These are phyloP conservation scores for Pichia sp. DNA, from an alignment of 1,139 yeast species.

Conservation along the genomic window DNA sequence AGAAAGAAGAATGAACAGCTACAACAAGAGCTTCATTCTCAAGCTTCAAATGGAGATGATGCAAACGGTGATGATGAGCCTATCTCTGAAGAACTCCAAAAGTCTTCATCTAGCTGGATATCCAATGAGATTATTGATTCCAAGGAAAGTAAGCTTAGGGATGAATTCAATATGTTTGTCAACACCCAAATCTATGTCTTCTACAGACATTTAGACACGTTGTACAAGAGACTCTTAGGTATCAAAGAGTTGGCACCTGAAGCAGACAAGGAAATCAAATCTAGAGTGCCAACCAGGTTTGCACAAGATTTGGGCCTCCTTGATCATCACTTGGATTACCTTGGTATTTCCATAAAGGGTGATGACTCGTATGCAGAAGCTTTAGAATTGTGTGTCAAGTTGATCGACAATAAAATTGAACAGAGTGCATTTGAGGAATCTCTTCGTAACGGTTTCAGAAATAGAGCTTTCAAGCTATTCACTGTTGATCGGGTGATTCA, in stretches of 20 bases:
- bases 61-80: conserved; percentile 21
- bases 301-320: conserved; percentile 83
- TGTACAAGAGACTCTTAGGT: conserved; percentile 74
- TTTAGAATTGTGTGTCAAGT: conserved; percentile 59
- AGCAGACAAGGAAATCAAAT: conserved; percentile 65
- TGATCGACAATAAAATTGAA: conserved; percentile 87
- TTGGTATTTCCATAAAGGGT: conserved; percentile 68
- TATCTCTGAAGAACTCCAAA: conserved; percentile 40
- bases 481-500: conserved; percentile 92
- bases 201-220: conserved; percentile 75
- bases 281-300: conserved; percentile 66
- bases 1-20: conserved; percentile 30
- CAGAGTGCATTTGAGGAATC: conserved; percentile 96
- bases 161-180: conserved; percentile 70
- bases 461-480: conserved; percentile 85
- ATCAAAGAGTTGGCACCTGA: conserved; percentile 60
- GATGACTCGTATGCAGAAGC: conserved; percentile 73
- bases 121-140: conserved; percentile 24
- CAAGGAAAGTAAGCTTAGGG: conserved; percentile 30
- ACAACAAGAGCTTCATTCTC: conserved; percentile 15
- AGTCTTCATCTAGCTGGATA: conserved; percentile 63
- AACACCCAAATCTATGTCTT: conserved; percentile 90
- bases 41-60: background rate
- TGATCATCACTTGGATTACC: conserved; percentile 73
- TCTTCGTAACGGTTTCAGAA: conserved; percentile 89